Evolutionary conservation across 805 yeast species (phyloP).

Genomic region (Monosporozyma servazzii): DNA sequence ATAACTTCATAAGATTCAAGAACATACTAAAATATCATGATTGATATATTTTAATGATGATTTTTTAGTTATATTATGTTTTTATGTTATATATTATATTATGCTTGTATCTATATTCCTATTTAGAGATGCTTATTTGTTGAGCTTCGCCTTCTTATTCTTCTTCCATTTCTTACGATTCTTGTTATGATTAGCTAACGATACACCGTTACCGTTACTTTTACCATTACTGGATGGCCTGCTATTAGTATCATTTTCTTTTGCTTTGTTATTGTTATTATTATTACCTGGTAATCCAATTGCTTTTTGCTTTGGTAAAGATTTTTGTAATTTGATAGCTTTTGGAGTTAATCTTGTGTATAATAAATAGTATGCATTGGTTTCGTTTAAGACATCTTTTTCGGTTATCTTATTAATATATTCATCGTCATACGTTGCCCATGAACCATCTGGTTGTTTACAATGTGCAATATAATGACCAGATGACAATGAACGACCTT

Average conservation of each 20-base stretch:
- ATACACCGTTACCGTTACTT: neutral
- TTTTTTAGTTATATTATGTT: neutral
- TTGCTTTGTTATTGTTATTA: neutral
- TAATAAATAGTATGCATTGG: slow-evolving; percentile 82
- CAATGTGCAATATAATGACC: slow-evolving; percentile 93
- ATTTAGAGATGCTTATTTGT: slow-evolving; percentile 7
- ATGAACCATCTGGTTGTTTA: slow-evolving; percentile 81
- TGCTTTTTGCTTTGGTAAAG: slow-evolving; percentile 7
- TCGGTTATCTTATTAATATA: slow-evolving; percentile 66
- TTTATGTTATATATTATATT: neutral
- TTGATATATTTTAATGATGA: neutral
- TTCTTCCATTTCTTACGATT: slow-evolving; percentile 21
- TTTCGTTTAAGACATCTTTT: slow-evolving; percentile 66
- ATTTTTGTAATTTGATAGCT: slow-evolving; percentile 16
- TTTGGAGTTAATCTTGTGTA: slow-evolving; percentile 70
- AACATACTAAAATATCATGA: neutral
- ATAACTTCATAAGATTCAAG: neutral
- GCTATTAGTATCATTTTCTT: neutral
- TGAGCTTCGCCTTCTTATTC: slow-evolving; percentile 23
- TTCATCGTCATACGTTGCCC: slow-evolving; percentile 96
- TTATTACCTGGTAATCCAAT: slow-evolving; percentile 13
- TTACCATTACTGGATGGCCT: neutral
- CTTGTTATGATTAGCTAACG: slow-evolving; percentile 4
- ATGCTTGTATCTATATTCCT: neutral
- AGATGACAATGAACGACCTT: slow-evolving; percentile 82